Conservation (phyloP, 2,329 filamentous ascomycete species). For the Boeremia lycopersici region DNA sequence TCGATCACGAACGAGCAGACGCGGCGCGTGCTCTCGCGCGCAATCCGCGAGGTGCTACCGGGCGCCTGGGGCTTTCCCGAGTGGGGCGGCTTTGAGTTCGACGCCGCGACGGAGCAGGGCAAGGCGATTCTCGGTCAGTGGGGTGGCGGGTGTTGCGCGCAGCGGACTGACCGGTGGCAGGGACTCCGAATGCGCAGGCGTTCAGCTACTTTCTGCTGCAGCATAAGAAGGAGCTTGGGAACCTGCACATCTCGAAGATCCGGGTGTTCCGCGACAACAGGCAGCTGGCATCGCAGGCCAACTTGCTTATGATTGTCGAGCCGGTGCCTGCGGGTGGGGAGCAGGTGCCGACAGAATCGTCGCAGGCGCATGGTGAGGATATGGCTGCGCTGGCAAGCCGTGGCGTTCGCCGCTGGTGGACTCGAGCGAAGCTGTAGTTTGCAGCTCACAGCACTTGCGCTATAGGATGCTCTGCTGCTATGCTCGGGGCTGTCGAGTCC, state of each 20-base stretch:
- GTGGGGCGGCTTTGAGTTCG: not conserved
- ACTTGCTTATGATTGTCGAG: not conserved
- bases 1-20: conserved; percentile 7
- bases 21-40: not conserved
- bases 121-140: conserved; percentile 4
- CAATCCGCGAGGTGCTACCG: not conserved
- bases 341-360: too few relatives aligned
- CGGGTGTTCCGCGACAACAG: not conserved
- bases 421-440: too few relatives aligned
- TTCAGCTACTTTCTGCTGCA: conserved; percentile 13
- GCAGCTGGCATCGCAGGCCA: not conserved
- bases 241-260: not conserved
- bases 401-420: too few relatives aligned
- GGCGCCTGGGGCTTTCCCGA: conserved; percentile 1
- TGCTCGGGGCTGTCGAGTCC: too few relatives aligned
- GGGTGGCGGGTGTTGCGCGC: too few relatives aligned
- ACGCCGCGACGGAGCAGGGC: not conserved
- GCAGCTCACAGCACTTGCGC: too few relatives aligned
- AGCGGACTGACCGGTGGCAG: not conserved
- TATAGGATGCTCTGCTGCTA: too few relatives aligned
- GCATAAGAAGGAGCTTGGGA: conserved; percentile 7
- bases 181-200: conserved; percentile 7
- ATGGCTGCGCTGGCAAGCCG: too few relatives aligned
- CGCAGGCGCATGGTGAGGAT: too few relatives aligned
- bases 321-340: not conserved